These are phyloP conservation scores for Neonectria coccinea DNA, from an alignment of 2,329 filamentous ascomycete species.

Conservation along the genomic window DNA sequence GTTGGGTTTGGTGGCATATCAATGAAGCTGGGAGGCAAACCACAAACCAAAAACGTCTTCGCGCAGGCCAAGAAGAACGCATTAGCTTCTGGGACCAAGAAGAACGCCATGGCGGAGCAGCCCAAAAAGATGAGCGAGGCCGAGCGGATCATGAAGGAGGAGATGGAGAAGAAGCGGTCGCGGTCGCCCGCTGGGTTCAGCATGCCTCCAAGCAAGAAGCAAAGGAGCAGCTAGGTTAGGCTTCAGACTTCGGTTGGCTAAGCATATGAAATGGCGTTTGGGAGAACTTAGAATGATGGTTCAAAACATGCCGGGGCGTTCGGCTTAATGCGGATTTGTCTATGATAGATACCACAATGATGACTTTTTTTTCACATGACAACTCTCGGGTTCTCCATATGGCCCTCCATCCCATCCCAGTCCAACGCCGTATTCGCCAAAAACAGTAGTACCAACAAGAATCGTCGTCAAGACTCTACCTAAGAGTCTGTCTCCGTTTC, in stretches of 20 bases:
- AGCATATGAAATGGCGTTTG: constrained; percentile 26
- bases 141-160: constrained; percentile 89
- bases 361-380: constrained; percentile 32
- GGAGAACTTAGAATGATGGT: constrained; percentile 4
- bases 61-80: constrained; percentile 75
- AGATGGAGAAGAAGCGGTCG: constrained; percentile 77
- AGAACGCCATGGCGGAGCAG: constrained; percentile 66
- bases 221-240: constrained; percentile 50
- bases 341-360: constrained; percentile 49
- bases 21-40: constrained; percentile 73
- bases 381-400: constrained; percentile 16
- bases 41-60: constrained; percentile 83
- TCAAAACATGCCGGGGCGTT: constrained; percentile 34
- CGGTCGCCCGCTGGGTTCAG: constrained; percentile 61
- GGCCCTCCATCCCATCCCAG: constrained; percentile 28
- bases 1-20: constrained; percentile 60
- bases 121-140: constrained; percentile 90
- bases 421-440: constrained; percentile 51
- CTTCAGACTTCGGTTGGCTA: constrained; percentile 7
- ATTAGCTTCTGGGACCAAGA: constrained; percentile 70
- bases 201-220: constrained; percentile 65
- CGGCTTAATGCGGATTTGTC: constrained; percentile 31
- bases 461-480: constrained; percentile 36
- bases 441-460: constrained; percentile 35
- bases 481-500: constrained; percentile 62